Evolutionary conservation across 805 yeast species (phyloP).

Genomic region (Spathaspora gorwiae): DNA sequence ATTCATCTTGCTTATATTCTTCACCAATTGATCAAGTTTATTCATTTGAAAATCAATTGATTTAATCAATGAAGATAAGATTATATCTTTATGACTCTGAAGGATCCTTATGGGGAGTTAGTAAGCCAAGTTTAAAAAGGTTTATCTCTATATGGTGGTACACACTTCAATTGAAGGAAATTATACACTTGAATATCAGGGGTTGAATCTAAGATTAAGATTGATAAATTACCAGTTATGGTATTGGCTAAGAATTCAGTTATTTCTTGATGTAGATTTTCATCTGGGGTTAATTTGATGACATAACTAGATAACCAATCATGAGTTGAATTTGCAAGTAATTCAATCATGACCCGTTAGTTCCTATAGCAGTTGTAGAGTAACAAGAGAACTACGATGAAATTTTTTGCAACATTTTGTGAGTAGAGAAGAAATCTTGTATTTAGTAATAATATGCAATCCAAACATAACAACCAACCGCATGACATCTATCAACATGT

Average conservation of each 20-base stretch:
- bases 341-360: neutral
- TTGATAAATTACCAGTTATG: neutral
- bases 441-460: too few relatives aligned
- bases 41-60: neutral
- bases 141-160: neutral
- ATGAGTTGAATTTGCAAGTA: neutral
- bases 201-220: neutral
- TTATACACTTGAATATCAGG: slow-evolving; percentile 2
- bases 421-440: too few relatives aligned
- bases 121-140: neutral
- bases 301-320: slow-evolving; percentile 1
- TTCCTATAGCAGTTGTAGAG: too few relatives aligned
- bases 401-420: too few relatives aligned
- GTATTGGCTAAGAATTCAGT: neutral
- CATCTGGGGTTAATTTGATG: neutral
- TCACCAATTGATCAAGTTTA: neutral
- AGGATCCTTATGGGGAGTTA: neutral
- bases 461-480: too few relatives aligned
- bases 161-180: slow-evolving; percentile 1
- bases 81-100: neutral
- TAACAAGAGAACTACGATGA: too few relatives aligned
- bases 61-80: neutral
- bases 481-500: too few relatives aligned
- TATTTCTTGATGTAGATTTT: neutral
- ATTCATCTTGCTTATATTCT: slow-evolving; percentile 1